Evolutionary conservation across 352 stramenopile species (phyloP).

Genomic region (Globisporangium takayamanum): DNA sequence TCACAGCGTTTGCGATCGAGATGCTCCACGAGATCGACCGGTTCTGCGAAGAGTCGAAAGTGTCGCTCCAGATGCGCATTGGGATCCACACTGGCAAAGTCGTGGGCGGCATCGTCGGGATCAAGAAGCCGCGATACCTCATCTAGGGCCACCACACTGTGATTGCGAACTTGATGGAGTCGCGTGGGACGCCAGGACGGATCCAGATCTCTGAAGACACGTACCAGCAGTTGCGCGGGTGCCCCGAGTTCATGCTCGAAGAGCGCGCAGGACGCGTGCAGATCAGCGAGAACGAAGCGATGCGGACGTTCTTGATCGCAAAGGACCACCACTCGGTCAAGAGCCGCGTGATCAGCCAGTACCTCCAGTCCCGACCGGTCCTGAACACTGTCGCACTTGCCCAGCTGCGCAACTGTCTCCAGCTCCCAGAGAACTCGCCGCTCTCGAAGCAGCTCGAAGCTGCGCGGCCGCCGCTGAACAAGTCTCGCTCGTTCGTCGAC

Average conservation of each 20-base stretch:
- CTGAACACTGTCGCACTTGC: conserved; percentile 37
- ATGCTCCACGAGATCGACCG: conserved; percentile 83
- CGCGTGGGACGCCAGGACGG: conserved; percentile 36
- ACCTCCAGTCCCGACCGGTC: conserved; percentile 30
- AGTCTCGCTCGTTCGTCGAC: conserved; percentile 36
- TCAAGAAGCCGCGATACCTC: conserved; percentile 83
- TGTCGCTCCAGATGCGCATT: conserved; percentile 81
- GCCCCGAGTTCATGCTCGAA: conserved; percentile 48
- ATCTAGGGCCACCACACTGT: conserved; percentile 80
- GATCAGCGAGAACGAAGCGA: conserved; percentile 48
- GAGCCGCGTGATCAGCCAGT: conserved; percentile 37
- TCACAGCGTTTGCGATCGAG: conserved; percentile 74
- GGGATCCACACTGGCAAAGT: conserved; percentile 80
- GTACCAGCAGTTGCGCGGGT: conserved; percentile 41
- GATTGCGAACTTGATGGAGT: conserved; percentile 79
- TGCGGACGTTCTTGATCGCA: conserved; percentile 43
- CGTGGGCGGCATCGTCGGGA: conserved; percentile 75
- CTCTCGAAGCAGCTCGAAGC: conserved; percentile 43
- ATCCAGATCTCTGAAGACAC: conserved; percentile 65
- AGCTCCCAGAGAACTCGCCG: conserved; percentile 42
- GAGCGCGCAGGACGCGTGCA: conserved; percentile 37
- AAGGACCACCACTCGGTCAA: conserved; percentile 43
- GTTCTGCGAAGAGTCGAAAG: conserved; percentile 57
- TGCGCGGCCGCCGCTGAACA: conserved; percentile 13
- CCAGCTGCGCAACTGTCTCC: conserved; percentile 45